Evolutionary conservation across 129 eudicot genomes (phyloP).

Genomic region (Logfia minima): DNA sequence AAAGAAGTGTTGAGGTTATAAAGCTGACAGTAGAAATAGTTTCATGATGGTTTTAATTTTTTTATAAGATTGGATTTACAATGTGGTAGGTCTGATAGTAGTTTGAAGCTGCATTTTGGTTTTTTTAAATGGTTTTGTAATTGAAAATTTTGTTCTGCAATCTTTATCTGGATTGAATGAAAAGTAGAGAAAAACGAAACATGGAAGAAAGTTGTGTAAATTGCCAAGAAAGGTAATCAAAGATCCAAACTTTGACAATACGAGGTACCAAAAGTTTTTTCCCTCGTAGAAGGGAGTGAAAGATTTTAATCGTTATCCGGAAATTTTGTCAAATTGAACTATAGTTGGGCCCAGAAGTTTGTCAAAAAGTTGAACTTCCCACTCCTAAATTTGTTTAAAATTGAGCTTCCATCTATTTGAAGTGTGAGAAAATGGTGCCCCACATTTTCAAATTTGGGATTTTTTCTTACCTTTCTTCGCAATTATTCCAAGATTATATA

Average conservation of each 20-base stretch:
- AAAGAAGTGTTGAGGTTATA: not conserved
- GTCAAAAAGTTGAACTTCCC: too few relatives aligned
- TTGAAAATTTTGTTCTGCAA: not conserved
- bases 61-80: not conserved
- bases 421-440: not conserved
- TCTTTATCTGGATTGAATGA: constrained; percentile 5
- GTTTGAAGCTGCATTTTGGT: not conserved
- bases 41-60: not conserved
- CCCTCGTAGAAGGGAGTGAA: not conserved
- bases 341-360: not conserved
- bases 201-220: not conserved
- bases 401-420: not conserved
- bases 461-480: not conserved
- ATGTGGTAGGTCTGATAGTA: not conserved
- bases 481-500: not conserved
- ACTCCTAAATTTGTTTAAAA: too few relatives aligned
- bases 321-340: not conserved
- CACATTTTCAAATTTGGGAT: too few relatives aligned
- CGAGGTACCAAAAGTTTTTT: not conserved
- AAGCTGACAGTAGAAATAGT: not conserved
- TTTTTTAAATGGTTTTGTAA: not conserved
- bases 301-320: not conserved
- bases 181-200: not conserved
- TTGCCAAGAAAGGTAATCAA: not conserved
- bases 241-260: not conserved